Base-by-base conservation (phyloP, 495 filamentous ascomycete genomes). In the Penicillium manginii region DNA sequence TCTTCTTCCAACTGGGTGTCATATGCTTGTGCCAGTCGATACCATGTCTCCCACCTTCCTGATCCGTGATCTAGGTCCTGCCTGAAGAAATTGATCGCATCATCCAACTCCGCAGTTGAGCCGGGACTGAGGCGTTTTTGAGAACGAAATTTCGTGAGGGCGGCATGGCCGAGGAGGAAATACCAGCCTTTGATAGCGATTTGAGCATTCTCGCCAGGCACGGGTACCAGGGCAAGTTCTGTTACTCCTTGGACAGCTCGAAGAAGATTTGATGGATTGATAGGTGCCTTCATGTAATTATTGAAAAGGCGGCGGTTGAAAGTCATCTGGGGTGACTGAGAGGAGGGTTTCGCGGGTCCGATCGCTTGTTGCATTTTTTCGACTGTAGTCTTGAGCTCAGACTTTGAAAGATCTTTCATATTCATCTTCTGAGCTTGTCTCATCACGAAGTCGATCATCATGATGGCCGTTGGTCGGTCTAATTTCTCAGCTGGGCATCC, bases 21-120 rank as follows among this genome's bases (percentile, higher is more conserved):
- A 68, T 93, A 96, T 21, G 90, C 89, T 63, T 99, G 94, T 11
- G 88, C 94, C 6, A 97, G 81, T 48, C 94, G 86, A 70, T 93
- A 97, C 96, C 94, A 99, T 0, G 93, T 87, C 70, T 98, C 93
- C 94, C 94, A 99, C 48, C 87, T 85, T 26, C 93, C 88, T 2
- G 86, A 84, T 15, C 86, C 89, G 67, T 92, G 91, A 61, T 96
- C 89, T 2, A 99, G 75, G 63, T 98, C 93, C 58, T 92, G 86
- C 54, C 88, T 80, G 66, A 98, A 87, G 69, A 90, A 96, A 0
- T 82, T 86, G 54, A 89, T 84, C 3, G 90, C 93, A 40, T 93
- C 87, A 50, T 93, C 87, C 40, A 98, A 79, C 63, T 98, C 94
- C 55, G 93, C 90, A 1, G 88, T 92, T 40, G 90, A 89, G 15